Base-by-base conservation (phyloP, 2,329 filamentous ascomycete genomes). In the Arthrobotrys pseudoclavata region DNA sequence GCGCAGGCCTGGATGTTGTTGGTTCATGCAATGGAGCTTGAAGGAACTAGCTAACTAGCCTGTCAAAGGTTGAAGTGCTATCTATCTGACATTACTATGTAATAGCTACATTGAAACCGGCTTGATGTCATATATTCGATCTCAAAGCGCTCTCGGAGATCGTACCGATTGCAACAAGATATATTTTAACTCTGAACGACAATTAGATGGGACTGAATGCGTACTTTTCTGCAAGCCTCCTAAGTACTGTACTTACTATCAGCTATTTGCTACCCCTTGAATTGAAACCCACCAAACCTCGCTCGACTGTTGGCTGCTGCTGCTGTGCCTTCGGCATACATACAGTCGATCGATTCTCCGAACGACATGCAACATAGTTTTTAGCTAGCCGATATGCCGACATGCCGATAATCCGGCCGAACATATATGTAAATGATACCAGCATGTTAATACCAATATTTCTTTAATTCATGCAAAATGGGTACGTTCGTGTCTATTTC, bases 71-170 rank as follows among this genome's bases (percentile, higher is more conserved):
- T 42, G 12, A 42, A 42, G 15, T 42, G 15, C 37, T n/a, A 42
- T 12, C 12, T n/a, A 1, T 4, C 37, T 42, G 37, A 42, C n/a
- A 53, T 31, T 9, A n/a, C n/a, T n/a, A n/a, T n/a, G n/a, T n/a
- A 9, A 53, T 7, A 4, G 9, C 22, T 15, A 26, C 22, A 26
- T 26, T 31, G 29, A 22, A 57, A 24, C 45, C 42, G 34, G 10
- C 20, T 60, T 60, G 55, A 60, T 42, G 55, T 40, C 55, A 60
- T 42, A 24, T 6, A 7, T 29, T 13, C 4, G 13, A 12, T 48
- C 52, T 57, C 52, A 24, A 29, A n/a, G 20, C 40, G 15, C 53
- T 61, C 12, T 55, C 12, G 20, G 20, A 47, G 42, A 22, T 29
- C 1, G 34, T 29, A n/a, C 15, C 15, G 3, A 42, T 42, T 42